Evolutionary conservation across 2,329 filamentous ascomycete genomes (phyloP), one percentile per base, ranked within the genome.

Genomic region (Chrysoporthe deuterocubensis): DNA sequence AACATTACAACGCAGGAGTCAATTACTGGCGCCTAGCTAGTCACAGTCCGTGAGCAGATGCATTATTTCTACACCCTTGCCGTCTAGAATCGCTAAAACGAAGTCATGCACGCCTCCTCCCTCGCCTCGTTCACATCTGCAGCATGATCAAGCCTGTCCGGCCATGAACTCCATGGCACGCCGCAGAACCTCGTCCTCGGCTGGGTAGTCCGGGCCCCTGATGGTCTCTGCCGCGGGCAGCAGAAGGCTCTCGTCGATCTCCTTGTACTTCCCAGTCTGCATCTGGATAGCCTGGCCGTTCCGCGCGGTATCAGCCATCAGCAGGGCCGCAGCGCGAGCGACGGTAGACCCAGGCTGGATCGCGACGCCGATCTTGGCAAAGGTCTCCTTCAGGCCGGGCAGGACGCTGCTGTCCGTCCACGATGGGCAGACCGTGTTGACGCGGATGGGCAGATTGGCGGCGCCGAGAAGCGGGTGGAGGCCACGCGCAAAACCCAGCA

Each of bases 371-470:
- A 81, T 74, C 11, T 71, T 71, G n/a, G 77, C 75, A 69, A 85
- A 75, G 21, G 82, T 26, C 0, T 66, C 72, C 43, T 76, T 75
- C 4, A 81, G 58, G 26, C 73, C 71, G 0, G 83, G 81, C 1
- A 87, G 74, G 0, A 87, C 78, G 14, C 77, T 80, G 18, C 84
- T 85, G 3, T 79, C 76, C 0, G 87, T 88, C 85, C 85, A 89
- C 42, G 79, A 82, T 1, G 87, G 85, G 1, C 84, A 81, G 26
- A 89, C 76, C 6, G 79, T 81, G 76, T 89, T 89, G 62, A 89
- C 73, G 16, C 87, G 83, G 56, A 89, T 82, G 1, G 84, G 82
- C 1, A 84, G 69, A 21, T 73, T 69, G 13, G 78, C 75, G 2
- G 71, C 71, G 14, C 73, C 70, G 2, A 85, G 71, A 3, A 81